These are phyloP conservation scores for Letharia lupina DNA, from an alignment of 495 filamentous ascomycete species.

Conservation along the genomic window DNA sequence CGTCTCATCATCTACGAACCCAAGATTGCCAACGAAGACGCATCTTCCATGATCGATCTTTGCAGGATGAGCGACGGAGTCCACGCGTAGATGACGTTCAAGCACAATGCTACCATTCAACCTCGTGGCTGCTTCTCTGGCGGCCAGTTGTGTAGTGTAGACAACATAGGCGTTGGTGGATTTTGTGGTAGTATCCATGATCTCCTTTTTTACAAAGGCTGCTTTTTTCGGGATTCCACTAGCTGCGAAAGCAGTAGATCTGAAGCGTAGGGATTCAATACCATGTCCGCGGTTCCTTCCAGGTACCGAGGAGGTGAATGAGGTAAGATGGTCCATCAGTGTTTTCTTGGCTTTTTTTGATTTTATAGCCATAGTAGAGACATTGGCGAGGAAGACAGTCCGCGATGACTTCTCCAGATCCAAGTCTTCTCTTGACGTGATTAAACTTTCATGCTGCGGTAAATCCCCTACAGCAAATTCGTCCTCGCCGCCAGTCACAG, in stretches of 20 bases:
- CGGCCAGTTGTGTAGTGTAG: conserved; percentile 62
- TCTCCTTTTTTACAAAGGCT: conserved; percentile 69
- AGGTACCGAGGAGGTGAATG: conserved; percentile 44
- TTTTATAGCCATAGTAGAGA: conserved; percentile 70
- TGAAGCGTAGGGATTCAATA: conserved; percentile 84
- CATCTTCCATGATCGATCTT: conserved; percentile 76
- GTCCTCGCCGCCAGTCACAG: conserved; percentile 22
- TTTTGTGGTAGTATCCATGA: conserved; percentile 81
- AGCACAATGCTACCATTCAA: conserved; percentile 81
- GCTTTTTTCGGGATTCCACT: conserved; percentile 80
- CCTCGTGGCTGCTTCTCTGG: conserved; percentile 62
- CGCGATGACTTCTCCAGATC: conserved; percentile 81
- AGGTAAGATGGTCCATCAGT: conserved; percentile 56
- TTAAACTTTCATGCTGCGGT: conserved; percentile 52
- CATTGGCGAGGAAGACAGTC: conserved; percentile 90
- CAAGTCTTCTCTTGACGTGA: conserved; percentile 32
- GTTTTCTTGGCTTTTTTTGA: conserved; percentile 72
- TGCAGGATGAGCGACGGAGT: conserved; percentile 80
- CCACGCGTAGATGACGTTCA: conserved; percentile 82
- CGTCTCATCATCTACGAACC: conserved; percentile 83
- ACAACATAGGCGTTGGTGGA: conserved; percentile 93
- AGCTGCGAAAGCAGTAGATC: conserved; percentile 71
- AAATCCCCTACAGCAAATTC: conserved; percentile 17
- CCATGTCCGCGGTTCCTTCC: conserved; percentile 49
- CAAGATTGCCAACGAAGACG: conserved; percentile 93